Evolutionary conservation across 23 red algal genomes (phyloP), one percentile per base, ranked within the genome.

Genomic region (Gracilaria vermiculophylla): DNA sequence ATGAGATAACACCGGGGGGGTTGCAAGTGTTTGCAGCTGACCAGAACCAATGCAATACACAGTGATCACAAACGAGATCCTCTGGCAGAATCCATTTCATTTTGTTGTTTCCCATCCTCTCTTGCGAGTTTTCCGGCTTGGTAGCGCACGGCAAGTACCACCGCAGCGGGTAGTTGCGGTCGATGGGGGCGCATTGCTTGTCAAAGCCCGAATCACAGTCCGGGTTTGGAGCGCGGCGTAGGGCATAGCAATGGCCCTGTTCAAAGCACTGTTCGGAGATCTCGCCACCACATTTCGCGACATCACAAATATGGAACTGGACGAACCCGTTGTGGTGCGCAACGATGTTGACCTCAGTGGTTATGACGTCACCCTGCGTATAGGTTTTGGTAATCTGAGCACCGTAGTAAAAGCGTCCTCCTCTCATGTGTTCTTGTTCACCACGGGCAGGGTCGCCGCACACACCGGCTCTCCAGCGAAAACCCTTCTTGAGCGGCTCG

Each of bases 1-100:
- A 93, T 0, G 43, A 47, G 42, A 84, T 66, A 5, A 93, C 80
- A 6, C 90, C 90, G 21, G 80, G 78, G n/a, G 90, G 90, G 52
- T 93, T 93, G 55, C 90, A 93, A 24, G 50, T 52, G 43, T 93
- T 93, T 4, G 78, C 90, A 24, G 90, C 51, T 0, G 61, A 73
- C 90, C 90, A 93, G 71, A 78, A 93, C 77, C 77, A 93, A 33
- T 93, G 90, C 34, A 93, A 50, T 1, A 93, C 90, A 39, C 90
- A 93, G 39, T 93, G 90, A 0, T 93, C 90, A 78, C 90, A 93
- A 1, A 20, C 50, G 25, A 93, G 66, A 36, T 69, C 52, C 21
- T 81, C 75, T 8, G 87, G 85, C 9, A 90, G 39, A 32, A 60
- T 2, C 53, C 72, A 90, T 13, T 34, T 36, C 50, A 90, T 90